These are phyloP conservation scores for Kwoniella sp. DNA, from an alignment of 768 basidiomycete genomes.

Conservation along the genomic window DNA sequence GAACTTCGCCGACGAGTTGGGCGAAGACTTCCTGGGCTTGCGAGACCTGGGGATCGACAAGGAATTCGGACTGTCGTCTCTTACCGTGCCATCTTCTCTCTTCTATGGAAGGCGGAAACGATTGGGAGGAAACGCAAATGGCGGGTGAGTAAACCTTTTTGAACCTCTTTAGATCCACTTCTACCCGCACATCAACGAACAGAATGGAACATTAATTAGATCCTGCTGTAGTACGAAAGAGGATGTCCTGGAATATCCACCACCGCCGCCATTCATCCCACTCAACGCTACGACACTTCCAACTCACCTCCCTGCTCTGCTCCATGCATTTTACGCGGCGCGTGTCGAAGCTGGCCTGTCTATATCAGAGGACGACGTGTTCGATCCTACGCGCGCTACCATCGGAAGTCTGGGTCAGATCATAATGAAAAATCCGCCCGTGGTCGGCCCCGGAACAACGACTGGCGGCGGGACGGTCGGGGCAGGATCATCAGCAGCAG, in stretches of 20 bases:
- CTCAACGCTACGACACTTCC: slow-evolving; percentile 69
- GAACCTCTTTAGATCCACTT: not conserved
- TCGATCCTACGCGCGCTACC: slow-evolving; percentile 40
- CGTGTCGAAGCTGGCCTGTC: slow-evolving; percentile 39
- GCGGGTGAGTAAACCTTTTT: slow-evolving; percentile 25
- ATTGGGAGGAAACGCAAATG: slow-evolving; percentile 17
- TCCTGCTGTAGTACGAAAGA: slow-evolving; percentile 29
- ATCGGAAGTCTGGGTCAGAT: slow-evolving; percentile 52
- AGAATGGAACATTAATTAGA: not conserved
- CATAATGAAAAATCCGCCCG: slow-evolving; percentile 26
- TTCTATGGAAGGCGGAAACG: slow-evolving; percentile 57
- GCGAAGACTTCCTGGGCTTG: slow-evolving; percentile 91
- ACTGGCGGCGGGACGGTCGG: not conserved
- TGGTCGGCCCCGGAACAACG: not conserved
- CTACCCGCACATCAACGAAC: too few species aligned
- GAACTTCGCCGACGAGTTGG: slow-evolving; percentile 81
- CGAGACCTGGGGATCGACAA: slow-evolving; percentile 83
- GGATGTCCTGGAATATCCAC: slow-evolving; percentile 70
- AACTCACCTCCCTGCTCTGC: slow-evolving; percentile 75
- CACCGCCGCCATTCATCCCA: slow-evolving; percentile 77
- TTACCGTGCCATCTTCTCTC: slow-evolving; percentile 71
- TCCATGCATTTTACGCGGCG: slow-evolving; percentile 68
- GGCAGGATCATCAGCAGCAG: not conserved
- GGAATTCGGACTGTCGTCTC: slow-evolving; percentile 76
- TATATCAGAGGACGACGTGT: slow-evolving; percentile 40